Conservation (phyloP, 768 basidiomycete species). For the Macrocybe gigantea region DNA sequence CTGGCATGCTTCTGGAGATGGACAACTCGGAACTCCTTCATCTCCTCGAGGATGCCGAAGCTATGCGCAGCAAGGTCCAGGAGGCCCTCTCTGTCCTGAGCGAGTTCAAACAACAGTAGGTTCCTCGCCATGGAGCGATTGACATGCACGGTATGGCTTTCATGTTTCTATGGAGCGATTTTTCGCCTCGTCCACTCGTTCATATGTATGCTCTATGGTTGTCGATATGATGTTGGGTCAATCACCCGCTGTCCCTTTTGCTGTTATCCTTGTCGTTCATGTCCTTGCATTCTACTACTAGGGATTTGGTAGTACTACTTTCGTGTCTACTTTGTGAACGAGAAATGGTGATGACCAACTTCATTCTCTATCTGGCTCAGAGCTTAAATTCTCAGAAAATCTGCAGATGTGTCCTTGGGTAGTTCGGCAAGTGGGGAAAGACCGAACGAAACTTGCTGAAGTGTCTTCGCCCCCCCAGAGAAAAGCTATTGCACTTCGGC, state of each 20-base stretch:
- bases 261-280: constrained; percentile 15
- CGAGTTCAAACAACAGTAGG: constrained; percentile 48
- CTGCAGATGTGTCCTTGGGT: too few relatives aligned
- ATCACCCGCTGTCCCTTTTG: constrained; percentile 19
- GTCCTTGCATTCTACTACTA: constrained; percentile 24
- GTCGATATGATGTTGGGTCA: constrained; percentile 27
- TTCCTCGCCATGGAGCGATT: background rate
- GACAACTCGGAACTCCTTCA: constrained; percentile 90
- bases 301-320: constrained; percentile 52
- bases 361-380: constrained; percentile 5
- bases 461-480: too few relatives aligned
- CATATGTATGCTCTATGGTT: constrained; percentile 29
- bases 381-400: constrained; percentile 3
- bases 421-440: too few relatives aligned
- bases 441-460: too few relatives aligned
- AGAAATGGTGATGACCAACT: constrained; percentile 53
- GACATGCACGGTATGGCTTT: constrained; percentile 1
- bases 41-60: constrained; percentile 76
- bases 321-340: constrained; percentile 44
- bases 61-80: constrained; percentile 84
- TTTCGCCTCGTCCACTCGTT: constrained; percentile 47
- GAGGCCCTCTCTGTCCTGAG: constrained; percentile 88
- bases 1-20: constrained; percentile 99
- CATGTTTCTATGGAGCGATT: constrained; percentile 28
- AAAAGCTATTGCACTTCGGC: too few relatives aligned